Base-by-base conservation (phyloP, 495 filamentous ascomycete species). In the Penicillium canescens region DNA sequence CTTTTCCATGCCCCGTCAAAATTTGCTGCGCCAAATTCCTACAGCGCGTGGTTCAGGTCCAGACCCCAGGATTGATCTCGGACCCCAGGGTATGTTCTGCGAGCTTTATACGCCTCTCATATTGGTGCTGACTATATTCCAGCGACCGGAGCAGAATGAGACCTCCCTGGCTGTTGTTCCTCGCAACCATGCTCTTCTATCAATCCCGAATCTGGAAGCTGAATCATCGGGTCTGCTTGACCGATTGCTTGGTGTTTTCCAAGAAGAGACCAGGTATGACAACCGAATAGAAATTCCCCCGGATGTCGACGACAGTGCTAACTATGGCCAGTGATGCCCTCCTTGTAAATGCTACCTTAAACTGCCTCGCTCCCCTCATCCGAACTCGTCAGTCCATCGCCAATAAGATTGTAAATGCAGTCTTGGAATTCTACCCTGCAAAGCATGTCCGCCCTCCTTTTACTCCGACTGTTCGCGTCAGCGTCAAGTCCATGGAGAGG, bases 21-120 rank as follows among this genome's bases (percentile, higher is more conserved):
- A 81, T 97, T 63, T 93, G 91, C 78, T 97, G 94, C 71, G 89
- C 97, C 79, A 98, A 98, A 67, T 98, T 98, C 63, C 86, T 89
- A 13, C 92, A 98, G 74, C 82, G 90, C 23, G 91, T 98, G 34
- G 88, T 98, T 39, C 87, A 96, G 49, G 87, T 90, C 6, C 93
- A 98, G 67, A 97, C 92, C 6, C 86, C 86, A 12, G 92, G 91
- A 35, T 71, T 85, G 55, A 86, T 91, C 58, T 78, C 85, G 24
- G 94, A 98, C 67, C 90, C 90, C 54, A 86, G 90, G 77, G 92
- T 96, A 82, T 44, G 86, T 73, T 43, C 23, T 28, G 11, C 42
- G 33, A 50, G 18, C 4, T 39, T 45, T 18, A 13, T 49, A 31
- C 45, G n/a, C 13, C 18, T 41, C 13, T 23, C 21, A 50, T 56